Evolutionary conservation across 495 filamentous ascomycete species (phyloP).

Genomic region (Penicillium crystallinum): DNA sequence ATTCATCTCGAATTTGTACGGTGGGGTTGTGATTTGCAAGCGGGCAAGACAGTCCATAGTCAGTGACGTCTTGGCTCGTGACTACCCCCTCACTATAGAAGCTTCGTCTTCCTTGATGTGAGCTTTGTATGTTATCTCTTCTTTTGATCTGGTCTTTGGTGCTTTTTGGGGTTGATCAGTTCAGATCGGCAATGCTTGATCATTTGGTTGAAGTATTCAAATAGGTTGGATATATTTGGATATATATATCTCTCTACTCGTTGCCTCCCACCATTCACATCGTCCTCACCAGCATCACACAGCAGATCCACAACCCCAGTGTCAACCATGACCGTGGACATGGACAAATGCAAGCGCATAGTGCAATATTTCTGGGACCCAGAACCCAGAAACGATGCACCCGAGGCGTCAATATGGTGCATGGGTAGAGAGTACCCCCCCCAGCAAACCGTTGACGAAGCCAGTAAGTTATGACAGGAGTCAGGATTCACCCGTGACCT

Average conservation of each 20-base stretch:
- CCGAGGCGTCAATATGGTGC: slow-evolving; percentile 76
- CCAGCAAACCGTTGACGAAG: slow-evolving; percentile 11
- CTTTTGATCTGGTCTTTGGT: neutral
- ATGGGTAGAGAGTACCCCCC: slow-evolving; percentile 68
- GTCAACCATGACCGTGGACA: slow-evolving; percentile 50
- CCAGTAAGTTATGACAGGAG: slow-evolving; percentile 9
- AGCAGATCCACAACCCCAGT: neutral
- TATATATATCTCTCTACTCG: neutral
- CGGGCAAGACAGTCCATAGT: neutral
- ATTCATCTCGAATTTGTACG: neutral
- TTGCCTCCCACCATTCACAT: neutral
- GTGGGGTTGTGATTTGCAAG: neutral
- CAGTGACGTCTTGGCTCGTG: slow-evolving; percentile 8
- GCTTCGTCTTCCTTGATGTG: neutral
- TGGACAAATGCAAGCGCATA: slow-evolving; percentile 70
- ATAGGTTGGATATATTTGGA: neutral
- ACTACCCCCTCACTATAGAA: neutral
- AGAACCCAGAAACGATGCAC: slow-evolving; percentile 74
- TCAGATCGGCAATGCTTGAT: neutral
- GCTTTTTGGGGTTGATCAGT: neutral
- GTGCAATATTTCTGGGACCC: slow-evolving; percentile 96
- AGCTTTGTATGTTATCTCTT: neutral
- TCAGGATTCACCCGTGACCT: neutral
- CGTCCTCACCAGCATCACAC: neutral
- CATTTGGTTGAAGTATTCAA: neutral